phyloP scores from a whole-genome alignment of 2,329 filamentous ascomycete genomes.

The Aspergillus tubingensis region DNA sequence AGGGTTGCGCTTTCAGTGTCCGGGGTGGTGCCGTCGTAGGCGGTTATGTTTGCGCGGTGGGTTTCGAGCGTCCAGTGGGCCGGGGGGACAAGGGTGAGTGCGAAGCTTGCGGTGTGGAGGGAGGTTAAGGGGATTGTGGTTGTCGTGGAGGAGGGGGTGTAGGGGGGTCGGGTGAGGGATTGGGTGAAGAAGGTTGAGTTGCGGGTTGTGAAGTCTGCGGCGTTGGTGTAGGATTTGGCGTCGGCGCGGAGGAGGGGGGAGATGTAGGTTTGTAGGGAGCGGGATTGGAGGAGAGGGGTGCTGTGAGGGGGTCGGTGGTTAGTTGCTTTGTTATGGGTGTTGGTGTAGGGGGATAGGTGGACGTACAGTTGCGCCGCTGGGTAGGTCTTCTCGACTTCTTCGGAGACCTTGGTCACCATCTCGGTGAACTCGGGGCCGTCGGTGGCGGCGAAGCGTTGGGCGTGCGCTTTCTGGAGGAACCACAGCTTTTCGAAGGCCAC shows the following conservation, averaged over 20 bases:
- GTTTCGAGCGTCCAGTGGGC: constrained; percentile 43
- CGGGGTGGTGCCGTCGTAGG: constrained; percentile 32
- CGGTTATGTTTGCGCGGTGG: constrained; percentile 43
- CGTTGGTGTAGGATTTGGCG: constrained; percentile 59
- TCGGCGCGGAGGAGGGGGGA: constrained; percentile 55
- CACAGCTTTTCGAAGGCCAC: constrained; percentile 78
- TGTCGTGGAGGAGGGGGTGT: constrained; percentile 24
- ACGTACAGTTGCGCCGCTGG: constrained; percentile 34
- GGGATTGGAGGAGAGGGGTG: constrained; percentile 31
- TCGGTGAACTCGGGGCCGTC: constrained; percentile 47
- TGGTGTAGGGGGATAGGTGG: too few relatives aligned
- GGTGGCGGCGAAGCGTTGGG: constrained; percentile 49
- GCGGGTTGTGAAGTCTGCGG: constrained; percentile 56
- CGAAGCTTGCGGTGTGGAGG: constrained; percentile 48
- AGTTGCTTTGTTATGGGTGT: not conserved
- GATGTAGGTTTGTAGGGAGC: constrained; percentile 51
- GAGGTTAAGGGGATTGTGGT: constrained; percentile 35
- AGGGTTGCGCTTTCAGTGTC: not conserved
- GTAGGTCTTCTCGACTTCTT: constrained; percentile 27
- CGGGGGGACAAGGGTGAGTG: constrained; percentile 45
- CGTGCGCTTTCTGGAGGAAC: constrained; percentile 74
- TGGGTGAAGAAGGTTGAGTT: constrained; percentile 61
- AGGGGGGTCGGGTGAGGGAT: constrained; percentile 28
- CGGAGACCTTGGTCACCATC: constrained; percentile 41
- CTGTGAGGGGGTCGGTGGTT: constrained; percentile 15